These are phyloP conservation scores for Penicillium capsulatum DNA, from an alignment of 2,329 filamentous ascomycete genomes.

Conservation along the genomic window DNA sequence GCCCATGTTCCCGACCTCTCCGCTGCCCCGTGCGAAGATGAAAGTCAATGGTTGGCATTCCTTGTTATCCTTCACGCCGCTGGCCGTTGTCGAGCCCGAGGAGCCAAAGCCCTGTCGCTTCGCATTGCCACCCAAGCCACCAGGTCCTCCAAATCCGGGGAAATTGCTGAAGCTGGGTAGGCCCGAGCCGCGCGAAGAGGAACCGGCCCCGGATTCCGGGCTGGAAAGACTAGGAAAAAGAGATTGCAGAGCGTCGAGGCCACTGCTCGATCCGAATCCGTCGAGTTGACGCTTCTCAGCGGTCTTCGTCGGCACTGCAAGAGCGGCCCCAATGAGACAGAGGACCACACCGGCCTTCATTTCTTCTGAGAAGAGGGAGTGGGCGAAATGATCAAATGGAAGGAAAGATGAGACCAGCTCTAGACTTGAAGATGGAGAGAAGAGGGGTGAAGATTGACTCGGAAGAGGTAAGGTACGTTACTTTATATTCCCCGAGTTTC, in stretches of 20 bases:
- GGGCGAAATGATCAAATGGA: constrained; percentile 2
- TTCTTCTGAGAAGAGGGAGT: neutral
- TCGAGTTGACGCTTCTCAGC: constrained; percentile 21
- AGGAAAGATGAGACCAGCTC: constrained; percentile 22
- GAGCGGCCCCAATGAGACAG: constrained; percentile 19
- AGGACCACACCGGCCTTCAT: constrained; percentile 26
- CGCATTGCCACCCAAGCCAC: constrained; percentile 6
- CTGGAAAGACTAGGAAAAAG: too few relatives aligned
- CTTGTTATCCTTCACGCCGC: constrained; percentile 37
- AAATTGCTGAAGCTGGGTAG: neutral
- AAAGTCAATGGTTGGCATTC: constrained; percentile 43
- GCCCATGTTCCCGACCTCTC: constrained; percentile 44
- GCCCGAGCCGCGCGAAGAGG: constrained; percentile 2
- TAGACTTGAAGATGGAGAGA: constrained; percentile 1
- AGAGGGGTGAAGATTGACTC: too few relatives aligned
- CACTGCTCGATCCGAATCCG: constrained; percentile 11
- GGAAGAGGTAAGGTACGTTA: too few relatives aligned
- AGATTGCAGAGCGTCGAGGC: constrained; percentile 6
- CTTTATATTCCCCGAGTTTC: too few relatives aligned
- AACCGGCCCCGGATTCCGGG: too few relatives aligned
- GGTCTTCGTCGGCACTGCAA: constrained; percentile 25
- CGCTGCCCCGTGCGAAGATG: constrained; percentile 44
- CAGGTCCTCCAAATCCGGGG: neutral
- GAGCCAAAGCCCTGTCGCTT: constrained; percentile 7
- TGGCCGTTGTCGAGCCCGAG: constrained; percentile 35